These are phyloP conservation scores for Diaporthe vaccinii DNA, from an alignment of 2,329 filamentous ascomycete genomes.

Conservation along the genomic window DNA sequence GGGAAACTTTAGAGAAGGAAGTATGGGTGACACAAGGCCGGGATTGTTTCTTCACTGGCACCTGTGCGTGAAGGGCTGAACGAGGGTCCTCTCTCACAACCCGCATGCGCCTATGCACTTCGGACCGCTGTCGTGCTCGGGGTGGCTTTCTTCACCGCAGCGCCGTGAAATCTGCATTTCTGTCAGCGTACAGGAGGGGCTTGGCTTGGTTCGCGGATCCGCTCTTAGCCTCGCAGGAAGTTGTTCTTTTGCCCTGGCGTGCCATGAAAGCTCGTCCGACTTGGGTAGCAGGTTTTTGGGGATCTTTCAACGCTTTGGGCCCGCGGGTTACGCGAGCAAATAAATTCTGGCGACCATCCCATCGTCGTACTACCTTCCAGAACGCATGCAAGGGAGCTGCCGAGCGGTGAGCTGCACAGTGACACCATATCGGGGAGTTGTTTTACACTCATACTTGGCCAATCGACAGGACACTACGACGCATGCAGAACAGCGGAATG, in stretches of 20 bases:
- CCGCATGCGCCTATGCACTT: background rate
- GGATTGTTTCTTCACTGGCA: conserved; percentile 12
- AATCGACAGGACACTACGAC: background rate
- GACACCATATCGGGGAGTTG: background rate
- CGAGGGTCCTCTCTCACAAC: background rate
- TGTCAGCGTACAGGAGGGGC: background rate
- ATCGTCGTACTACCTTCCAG: too few relatives aligned
- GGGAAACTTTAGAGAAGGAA: background rate
- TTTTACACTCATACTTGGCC: background rate
- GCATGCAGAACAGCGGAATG: background rate
- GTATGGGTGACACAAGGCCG: background rate
- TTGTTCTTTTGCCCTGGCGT: too few relatives aligned
- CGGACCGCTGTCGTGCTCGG: background rate
- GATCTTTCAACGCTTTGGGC: background rate
- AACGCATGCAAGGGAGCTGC: background rate
- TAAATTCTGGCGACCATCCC: background rate
- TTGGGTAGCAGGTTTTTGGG: background rate
- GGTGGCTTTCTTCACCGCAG: conserved; percentile 3
- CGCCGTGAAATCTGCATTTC: background rate
- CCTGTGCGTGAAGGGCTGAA: background rate
- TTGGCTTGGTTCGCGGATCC: background rate
- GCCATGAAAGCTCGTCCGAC: background rate
- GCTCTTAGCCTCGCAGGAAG: background rate
- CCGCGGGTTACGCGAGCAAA: accelerated
- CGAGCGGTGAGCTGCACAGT: background rate